A percentile compares a stretch with the other conserved stretches of the same genome.
Evolutionary conservation across 2,329 filamentous ascomycete genomes (phyloP).

Genomic region (Epichloe aotearoae): DNA sequence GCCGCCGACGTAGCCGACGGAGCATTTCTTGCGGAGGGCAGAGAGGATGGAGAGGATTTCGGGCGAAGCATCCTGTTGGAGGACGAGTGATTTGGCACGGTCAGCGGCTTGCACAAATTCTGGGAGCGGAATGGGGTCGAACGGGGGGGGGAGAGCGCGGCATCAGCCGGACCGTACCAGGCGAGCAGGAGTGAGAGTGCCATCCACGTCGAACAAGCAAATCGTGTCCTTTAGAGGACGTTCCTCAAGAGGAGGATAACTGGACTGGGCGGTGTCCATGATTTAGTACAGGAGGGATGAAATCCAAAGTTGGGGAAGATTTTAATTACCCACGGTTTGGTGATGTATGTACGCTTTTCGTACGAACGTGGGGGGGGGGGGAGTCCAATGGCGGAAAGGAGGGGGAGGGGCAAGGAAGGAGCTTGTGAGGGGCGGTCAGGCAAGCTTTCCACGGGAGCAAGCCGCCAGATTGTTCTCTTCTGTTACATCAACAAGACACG

Average conservation of each 20-base stretch:
- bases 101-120: neutral
- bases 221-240: constrained; percentile 89
- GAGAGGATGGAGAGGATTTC: constrained; percentile 77
- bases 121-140: neutral
- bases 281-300: neutral
- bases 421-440: neutral
- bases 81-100: neutral
- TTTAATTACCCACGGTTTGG: too few species aligned
- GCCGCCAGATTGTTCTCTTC: too few species aligned
- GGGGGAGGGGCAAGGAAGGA: neutral
- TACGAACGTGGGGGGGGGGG: neutral
- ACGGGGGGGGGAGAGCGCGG: neutral
- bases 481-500: too few species aligned
- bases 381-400: neutral
- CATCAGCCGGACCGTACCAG: constrained; percentile 37
- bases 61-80: constrained; percentile 48
- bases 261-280: constrained; percentile 28
- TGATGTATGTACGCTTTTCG: neutral
- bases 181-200: constrained; percentile 74
- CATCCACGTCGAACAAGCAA: constrained; percentile 92
- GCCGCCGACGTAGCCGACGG: constrained; percentile 86
- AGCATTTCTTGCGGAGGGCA: constrained; percentile 70
- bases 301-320: too few species aligned
- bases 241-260: constrained; percentile 62
- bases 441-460: neutral